A percentile compares a stretch with the other conserved stretches of the same genome.
These are phyloP conservation scores for Phytophthora pistaciae DNA, from an alignment of 352 stramenopile genomes.

Conservation along the genomic window DNA sequence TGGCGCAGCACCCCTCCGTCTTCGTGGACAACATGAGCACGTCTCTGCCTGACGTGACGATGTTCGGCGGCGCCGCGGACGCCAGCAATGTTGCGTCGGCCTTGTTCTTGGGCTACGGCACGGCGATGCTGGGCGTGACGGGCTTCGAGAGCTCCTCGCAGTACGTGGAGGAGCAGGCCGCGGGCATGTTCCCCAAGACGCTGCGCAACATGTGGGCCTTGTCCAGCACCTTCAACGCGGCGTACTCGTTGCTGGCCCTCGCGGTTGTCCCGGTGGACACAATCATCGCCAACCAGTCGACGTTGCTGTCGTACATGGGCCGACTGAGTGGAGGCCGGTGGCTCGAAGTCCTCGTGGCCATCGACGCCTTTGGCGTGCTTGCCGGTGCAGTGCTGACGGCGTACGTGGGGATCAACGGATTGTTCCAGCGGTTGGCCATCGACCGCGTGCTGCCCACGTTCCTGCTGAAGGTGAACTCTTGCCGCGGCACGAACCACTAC, in stretches of 20 bases:
- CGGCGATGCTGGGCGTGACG: slow-evolving; percentile 88
- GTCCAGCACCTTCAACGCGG: slow-evolving; percentile 87
- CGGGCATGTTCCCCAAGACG: slow-evolving; percentile 80
- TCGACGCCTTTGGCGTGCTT: slow-evolving; percentile 93
- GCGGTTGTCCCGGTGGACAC: slow-evolving; percentile 78
- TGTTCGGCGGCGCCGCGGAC: slow-evolving; percentile 55
- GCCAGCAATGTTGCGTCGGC: slow-evolving; percentile 52
- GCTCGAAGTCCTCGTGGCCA: slow-evolving; percentile 56
- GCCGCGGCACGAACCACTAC: slow-evolving; percentile 79
- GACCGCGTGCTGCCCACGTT: slow-evolving; percentile 76
- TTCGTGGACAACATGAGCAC: slow-evolving; percentile 78
- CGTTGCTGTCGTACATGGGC: slow-evolving; percentile 76
- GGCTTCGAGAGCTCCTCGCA: slow-evolving; percentile 91
- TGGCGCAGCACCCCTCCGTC: slow-evolving; percentile 61
- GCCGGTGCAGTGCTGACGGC: slow-evolving; percentile 86
- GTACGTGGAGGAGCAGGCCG: slow-evolving; percentile 90
- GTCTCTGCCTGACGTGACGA: slow-evolving; percentile 59
- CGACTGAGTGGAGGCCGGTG: slow-evolving; percentile 45
- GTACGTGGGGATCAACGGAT: slow-evolving; percentile 82
- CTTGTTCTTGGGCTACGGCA: slow-evolving; percentile 78
- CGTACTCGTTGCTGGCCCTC: slow-evolving; percentile 69
- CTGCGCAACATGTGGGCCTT: slow-evolving; percentile 86
- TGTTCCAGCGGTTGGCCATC: slow-evolving; percentile 84
- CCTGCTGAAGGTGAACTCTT: slow-evolving; percentile 70
- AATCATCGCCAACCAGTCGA: slow-evolving; percentile 70